These are phyloP conservation scores for Polytrichum formosum DNA, from an alignment of 225 moss, liverwort and hornwort genomes.

Conservation along the genomic window DNA sequence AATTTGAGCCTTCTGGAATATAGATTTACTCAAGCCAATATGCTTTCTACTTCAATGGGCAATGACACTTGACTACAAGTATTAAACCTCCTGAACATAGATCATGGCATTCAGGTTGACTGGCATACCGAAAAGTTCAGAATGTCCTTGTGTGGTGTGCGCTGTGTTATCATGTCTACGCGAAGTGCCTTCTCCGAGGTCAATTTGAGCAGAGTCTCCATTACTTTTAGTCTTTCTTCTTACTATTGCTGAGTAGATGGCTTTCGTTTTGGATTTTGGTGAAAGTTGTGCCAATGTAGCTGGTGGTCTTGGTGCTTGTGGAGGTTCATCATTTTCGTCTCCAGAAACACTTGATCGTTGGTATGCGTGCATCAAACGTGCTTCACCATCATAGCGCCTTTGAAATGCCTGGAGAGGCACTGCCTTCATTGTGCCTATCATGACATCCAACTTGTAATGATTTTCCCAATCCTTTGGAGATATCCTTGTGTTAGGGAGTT, in stretches of 20 bases:
- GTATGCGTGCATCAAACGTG: conserved; percentile 32
- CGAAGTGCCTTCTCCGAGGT: conserved; percentile 25
- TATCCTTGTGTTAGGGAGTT: conserved; percentile 29
- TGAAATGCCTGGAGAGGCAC: conserved; percentile 40
- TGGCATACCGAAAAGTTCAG: conserved; percentile 25
- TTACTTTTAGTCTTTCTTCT: conserved; percentile 21
- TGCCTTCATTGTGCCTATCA: conserved; percentile 47
- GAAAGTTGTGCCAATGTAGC: conserved; percentile 21
- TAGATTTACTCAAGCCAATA: too few relatives aligned
- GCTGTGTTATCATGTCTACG: conserved; percentile 11
- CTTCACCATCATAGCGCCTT: conserved; percentile 32
- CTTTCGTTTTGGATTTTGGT: conserved; percentile 28
- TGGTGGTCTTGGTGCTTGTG: conserved; percentile 19
- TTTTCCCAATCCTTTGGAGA: conserved; percentile 49
- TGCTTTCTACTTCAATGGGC: too few relatives aligned
- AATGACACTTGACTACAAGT: too few relatives aligned
- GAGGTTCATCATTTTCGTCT: conserved; percentile 24
- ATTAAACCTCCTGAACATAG: not conserved
- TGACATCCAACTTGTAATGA: conserved; percentile 50
- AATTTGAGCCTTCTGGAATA: too few relatives aligned
- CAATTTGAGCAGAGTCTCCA: conserved; percentile 22
- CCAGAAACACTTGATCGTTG: conserved; percentile 32
- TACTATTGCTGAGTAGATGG: conserved; percentile 31
- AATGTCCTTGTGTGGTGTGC: conserved; percentile 12
- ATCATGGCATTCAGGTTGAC: not conserved